These are phyloP conservation scores for Cryomyces minteri DNA, from an alignment of 495 filamentous ascomycete genomes.

Conservation along the genomic window DNA sequence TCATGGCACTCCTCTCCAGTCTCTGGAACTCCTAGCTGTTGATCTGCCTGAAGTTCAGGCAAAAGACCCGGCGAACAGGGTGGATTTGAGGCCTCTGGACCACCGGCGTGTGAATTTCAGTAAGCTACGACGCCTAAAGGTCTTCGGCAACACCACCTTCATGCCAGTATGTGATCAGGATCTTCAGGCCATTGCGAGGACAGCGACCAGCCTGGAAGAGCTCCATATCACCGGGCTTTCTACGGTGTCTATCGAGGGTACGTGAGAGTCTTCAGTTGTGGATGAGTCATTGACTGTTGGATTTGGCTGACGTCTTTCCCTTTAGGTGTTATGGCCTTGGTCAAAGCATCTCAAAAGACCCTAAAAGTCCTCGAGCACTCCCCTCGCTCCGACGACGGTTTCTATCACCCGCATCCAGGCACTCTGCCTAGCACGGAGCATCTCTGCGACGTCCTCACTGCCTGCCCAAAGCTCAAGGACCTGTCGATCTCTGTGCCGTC, in stretches of 20 bases:
- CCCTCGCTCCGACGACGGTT: slow-evolving; percentile 29
- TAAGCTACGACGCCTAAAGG: slow-evolving; percentile 27
- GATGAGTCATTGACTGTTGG: not conserved
- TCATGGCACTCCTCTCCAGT: slow-evolving; percentile 19
- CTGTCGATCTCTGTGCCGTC: slow-evolving; percentile 30
- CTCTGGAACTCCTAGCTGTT: slow-evolving; percentile 30
- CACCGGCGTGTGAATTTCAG: slow-evolving; percentile 24
- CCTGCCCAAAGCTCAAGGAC: slow-evolving; percentile 26
- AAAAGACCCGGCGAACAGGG: slow-evolving; percentile 11
- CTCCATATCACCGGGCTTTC: slow-evolving; percentile 33
- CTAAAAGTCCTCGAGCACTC: slow-evolving; percentile 33
- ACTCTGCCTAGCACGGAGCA: slow-evolving; percentile 19
- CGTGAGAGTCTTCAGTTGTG: not conserved
- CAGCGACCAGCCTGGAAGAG: slow-evolving; percentile 29
- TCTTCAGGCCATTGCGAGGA: slow-evolving; percentile 27
- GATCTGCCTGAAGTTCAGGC: slow-evolving; percentile 23
- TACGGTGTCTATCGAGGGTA: slow-evolving; percentile 27
- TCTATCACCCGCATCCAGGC: slow-evolving; percentile 26
- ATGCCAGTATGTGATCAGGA: slow-evolving; percentile 32
- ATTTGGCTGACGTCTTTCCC: not conserved
- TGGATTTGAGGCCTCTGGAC: slow-evolving; percentile 15
- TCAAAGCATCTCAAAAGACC: slow-evolving; percentile 26
- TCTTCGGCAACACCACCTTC: slow-evolving; percentile 32
- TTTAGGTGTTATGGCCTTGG: slow-evolving; percentile 26
- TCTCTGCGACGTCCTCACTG: slow-evolving; percentile 27